phyloP scores from a whole-genome alignment of 2,329 filamentous ascomycete species.

The Scleromitrula shiraiana region DNA sequence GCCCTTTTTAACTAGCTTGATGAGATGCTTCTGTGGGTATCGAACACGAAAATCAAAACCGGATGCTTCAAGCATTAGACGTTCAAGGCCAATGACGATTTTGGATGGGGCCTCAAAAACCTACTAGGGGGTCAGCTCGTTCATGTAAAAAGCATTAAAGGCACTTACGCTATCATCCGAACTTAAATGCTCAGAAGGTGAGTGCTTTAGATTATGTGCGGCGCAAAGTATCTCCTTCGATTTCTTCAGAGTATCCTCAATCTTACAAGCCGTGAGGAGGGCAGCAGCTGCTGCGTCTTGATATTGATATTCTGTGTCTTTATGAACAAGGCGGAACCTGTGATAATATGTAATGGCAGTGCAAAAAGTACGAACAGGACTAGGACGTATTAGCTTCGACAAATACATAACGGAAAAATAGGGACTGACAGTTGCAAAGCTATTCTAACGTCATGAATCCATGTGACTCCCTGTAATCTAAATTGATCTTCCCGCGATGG shows the following conservation, averaged over 20 bases:
- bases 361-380: conserved; percentile 83
- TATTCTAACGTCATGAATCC: conserved; percentile 79
- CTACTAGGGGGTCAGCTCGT: conserved; percentile 34
- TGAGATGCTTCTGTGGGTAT: conserved; percentile 75
- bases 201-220: conserved; percentile 69
- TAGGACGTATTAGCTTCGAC: conserved; percentile 28
- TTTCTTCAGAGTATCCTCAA: conserved; percentile 97
- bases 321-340: conserved; percentile 79
- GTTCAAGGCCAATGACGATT: conserved; percentile 80
- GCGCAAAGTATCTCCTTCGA: conserved; percentile 87
- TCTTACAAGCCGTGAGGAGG: conserved; percentile 90
- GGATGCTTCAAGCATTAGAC: conserved; percentile 85
- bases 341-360: conserved; percentile 91
- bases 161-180: conserved; percentile 70
- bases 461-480: conserved; percentile 76
- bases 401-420: background rate
- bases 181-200: conserved; percentile 56
- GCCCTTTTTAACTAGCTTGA: conserved; percentile 59
- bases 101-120: conserved; percentile 73
- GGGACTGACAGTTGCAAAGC: conserved; percentile 65
- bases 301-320: conserved; percentile 79
- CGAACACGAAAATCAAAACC: conserved; percentile 90
- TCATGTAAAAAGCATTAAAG: background rate
- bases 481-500: conserved; percentile 72
- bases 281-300: conserved; percentile 81